A percentile compares a stretch with the other conserved stretches of the same genome.
These are phyloP conservation scores for Penicillium lividum DNA, from an alignment of 495 filamentous ascomycete species.

Conservation along the genomic window DNA sequence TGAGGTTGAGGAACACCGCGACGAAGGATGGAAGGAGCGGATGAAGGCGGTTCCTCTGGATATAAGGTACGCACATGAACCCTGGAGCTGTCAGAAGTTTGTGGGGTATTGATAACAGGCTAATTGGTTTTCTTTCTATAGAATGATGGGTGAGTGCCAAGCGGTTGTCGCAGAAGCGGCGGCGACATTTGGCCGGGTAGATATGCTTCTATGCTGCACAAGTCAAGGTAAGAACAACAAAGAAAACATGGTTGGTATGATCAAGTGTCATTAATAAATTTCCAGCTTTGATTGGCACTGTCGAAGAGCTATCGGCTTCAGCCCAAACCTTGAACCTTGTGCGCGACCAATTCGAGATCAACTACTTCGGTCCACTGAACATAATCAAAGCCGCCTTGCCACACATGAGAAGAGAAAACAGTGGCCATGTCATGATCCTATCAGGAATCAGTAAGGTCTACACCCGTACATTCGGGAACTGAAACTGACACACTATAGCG, in stretches of 20 bases:
- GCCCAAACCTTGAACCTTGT: conserved; percentile 73
- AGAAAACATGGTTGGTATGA: not conserved
- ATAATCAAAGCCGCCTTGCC: conserved; percentile 90
- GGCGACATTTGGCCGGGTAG: conserved; percentile 78
- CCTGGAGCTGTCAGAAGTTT: not conserved
- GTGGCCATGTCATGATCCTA: conserved; percentile 86
- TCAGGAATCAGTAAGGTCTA: conserved; percentile 70
- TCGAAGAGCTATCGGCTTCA: conserved; percentile 84
- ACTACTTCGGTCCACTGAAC: conserved; percentile 93
- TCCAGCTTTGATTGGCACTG: conserved; percentile 79
- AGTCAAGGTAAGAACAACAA: conserved; percentile 65
- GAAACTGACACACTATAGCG: conserved; percentile 41
- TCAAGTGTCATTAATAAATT: not conserved
- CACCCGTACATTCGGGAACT: not conserved
- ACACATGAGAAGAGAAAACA: conserved; percentile 71
- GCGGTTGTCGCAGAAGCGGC: conserved; percentile 85
- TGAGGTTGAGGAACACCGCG: conserved; percentile 68
- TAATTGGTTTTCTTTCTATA: conserved; percentile 21
- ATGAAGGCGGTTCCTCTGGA: conserved; percentile 50
- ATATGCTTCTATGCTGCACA: conserved; percentile 85
- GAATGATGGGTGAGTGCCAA: conserved; percentile 61
- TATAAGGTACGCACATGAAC: conserved; percentile 43
- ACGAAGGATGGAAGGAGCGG: conserved; percentile 46
- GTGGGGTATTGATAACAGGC: not conserved
- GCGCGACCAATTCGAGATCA: conserved; percentile 87